Conservation (phyloP, 2,329 filamentous ascomycete species). For the Penicillium paneum region DNA sequence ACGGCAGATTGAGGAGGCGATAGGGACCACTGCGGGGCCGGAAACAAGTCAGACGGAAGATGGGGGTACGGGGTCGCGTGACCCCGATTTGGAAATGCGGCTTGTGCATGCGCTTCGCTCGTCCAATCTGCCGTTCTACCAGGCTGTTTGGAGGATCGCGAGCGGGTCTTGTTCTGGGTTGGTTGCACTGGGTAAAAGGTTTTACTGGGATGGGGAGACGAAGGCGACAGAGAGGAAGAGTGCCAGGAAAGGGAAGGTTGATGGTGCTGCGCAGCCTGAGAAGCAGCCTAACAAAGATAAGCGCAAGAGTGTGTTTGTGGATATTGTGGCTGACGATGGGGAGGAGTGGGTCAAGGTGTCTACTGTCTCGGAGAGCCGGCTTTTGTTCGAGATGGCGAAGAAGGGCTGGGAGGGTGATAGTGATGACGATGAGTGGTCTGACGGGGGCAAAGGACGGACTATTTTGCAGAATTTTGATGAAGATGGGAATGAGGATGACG, state of each 20-base stretch:
- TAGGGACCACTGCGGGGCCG: neutral
- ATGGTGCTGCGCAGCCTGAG: constrained; percentile 15
- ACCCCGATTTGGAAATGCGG: constrained; percentile 30
- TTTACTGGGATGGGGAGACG: constrained; percentile 46
- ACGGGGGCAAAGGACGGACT: constrained; percentile 22
- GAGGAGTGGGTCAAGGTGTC: constrained; percentile 67
- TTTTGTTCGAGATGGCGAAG: constrained; percentile 67
- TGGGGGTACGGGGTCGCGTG: constrained; percentile 15
- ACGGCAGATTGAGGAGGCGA: constrained; percentile 21
- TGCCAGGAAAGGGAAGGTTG: constrained; percentile 6
- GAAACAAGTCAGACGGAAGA: constrained; percentile 14
- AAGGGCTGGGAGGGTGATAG: constrained; percentile 58
- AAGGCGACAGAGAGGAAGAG: constrained; percentile 5
- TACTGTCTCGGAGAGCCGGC: constrained; percentile 60
- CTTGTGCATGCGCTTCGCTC: constrained; percentile 58
- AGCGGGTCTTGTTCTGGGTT: constrained; percentile 55
- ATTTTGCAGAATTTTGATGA: constrained; percentile 28
- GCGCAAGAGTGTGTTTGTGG: constrained; percentile 56
- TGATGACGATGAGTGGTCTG: constrained; percentile 46
- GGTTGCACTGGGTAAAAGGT: constrained; percentile 55
- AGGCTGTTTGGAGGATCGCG: constrained; percentile 61
- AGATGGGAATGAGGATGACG: constrained; percentile 42
- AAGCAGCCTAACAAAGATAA: constrained; percentile 38
- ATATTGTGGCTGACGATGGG: constrained; percentile 63
- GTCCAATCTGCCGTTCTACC: constrained; percentile 64